Base-by-base conservation (phyloP, 129 eudicot genomes). In the Dittrichia graveolens region DNA sequence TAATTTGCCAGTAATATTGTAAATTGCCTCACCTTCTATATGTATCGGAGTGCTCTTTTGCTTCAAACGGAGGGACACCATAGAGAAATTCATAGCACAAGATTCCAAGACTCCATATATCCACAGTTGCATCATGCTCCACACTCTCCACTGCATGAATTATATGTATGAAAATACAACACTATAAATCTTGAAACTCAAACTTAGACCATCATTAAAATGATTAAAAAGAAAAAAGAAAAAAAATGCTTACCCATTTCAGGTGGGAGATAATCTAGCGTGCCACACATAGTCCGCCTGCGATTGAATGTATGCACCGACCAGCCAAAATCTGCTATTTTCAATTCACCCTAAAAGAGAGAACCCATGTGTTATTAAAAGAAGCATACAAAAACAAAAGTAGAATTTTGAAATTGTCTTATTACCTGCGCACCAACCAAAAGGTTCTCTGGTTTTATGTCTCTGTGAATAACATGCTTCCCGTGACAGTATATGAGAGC, bases 291-390 rank as follows among this genome's bases (percentile, higher is more conserved):
- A 56, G 98, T 94, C 76, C 85, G 80, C 81, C 98, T 82, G 50
- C 98, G 90, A 67, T 79, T 83, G n/a, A 94, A 94, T 8, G 98
- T 94, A 81, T 94, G 98, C 37, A 94, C 96, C 2, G 97, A 91
- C 98, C 97, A 94, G 37, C 98, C 98, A 79, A 94, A 94, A 69
- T 94, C 96, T 7, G 98, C 98, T 49, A 94, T 94, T 82, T 94
- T 94, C 48, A 94, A 86, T 73, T 94, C 98, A 49, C 97, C 98
- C 96, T 94, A 89, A 46, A 15, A 77, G 65, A 68, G 40, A 78
- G 56, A 38, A 65, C 16, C 37, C 41, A 61, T 13, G n/a, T 72
- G 34, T 61, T 16, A 37, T 15, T 1, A 45, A 7, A 60, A 42
- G 39, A 43, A 45, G 18, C 61, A 42, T 46, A 18, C 13, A 19